Conservation (phyloP, 768 basidiomycete genomes). For the Chlorophyllum brunneum region DNA sequence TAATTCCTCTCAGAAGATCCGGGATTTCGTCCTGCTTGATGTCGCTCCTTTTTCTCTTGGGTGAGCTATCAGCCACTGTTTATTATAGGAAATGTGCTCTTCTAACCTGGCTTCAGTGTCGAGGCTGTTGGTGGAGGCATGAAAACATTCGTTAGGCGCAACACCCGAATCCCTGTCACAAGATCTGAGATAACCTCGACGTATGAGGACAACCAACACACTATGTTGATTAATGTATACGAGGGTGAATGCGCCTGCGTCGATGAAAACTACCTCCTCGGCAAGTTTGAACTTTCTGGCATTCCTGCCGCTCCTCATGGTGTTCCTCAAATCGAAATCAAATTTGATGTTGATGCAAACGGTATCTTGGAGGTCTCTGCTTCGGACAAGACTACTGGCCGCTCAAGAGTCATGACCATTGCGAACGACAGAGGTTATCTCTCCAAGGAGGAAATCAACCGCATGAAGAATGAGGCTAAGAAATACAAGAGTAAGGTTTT, state of each 20-base stretch:
- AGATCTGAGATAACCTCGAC: conserved; percentile 99
- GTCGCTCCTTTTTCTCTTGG: conserved; percentile 83
- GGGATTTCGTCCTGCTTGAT: conserved; percentile 93
- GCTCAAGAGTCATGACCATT: conserved; percentile 91
- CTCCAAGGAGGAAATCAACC: conserved; percentile 96
- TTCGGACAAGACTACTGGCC: conserved; percentile 94
- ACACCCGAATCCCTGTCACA: conserved; percentile 98
- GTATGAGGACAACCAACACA: conserved; percentile 98
- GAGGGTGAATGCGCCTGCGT: conserved; percentile 98
- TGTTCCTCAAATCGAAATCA: conserved; percentile 97
- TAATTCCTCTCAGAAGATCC: conserved; percentile 96
- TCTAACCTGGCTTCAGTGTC: too few relatives aligned
- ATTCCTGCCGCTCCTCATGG: conserved; percentile 97
- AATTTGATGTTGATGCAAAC: conserved; percentile 97
- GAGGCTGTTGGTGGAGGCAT: conserved; percentile 99
- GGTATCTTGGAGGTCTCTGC: conserved; percentile 96
- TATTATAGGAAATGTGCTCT: too few relatives aligned
- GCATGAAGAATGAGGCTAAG: conserved; percentile 95
- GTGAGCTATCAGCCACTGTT: conserved; percentile 23
- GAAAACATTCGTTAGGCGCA: conserved; percentile 97
- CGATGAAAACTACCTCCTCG: conserved; percentile 97
- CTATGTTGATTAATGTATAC: conserved; percentile 96
- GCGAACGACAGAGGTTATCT: conserved; percentile 97
- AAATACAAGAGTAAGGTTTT: conserved; percentile 68
- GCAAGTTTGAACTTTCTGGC: conserved; percentile 96